phyloP scores from a whole-genome alignment of 2,329 filamentous ascomycete species.

The Diaporthe citriasiana region DNA sequence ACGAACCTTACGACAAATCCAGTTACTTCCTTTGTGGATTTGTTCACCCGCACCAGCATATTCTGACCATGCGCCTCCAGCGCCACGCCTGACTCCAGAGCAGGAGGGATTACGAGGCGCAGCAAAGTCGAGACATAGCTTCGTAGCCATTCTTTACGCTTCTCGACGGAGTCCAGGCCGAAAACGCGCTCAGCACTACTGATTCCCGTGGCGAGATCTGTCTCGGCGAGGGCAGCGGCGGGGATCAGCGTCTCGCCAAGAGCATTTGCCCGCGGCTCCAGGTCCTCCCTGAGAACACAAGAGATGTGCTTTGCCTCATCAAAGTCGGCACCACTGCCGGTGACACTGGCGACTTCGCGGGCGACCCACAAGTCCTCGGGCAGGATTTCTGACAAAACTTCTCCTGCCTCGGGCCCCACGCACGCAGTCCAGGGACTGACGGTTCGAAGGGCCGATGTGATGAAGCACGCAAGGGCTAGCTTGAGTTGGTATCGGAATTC shows the following conservation, averaged over 20 bases:
- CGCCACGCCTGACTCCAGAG: slow-evolving; percentile 13
- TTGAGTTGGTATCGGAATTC: slow-evolving; percentile 24
- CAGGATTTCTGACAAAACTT: slow-evolving; percentile 5
- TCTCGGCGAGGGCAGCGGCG: slow-evolving; percentile 17
- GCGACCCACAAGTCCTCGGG: slow-evolving; percentile 12
- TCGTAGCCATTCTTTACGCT: background rate
- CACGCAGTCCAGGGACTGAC: slow-evolving; percentile 19
- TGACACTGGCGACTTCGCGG: slow-evolving; percentile 27
- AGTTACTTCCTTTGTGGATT: slow-evolving; percentile 20
- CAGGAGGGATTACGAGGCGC: background rate
- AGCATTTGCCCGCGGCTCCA: slow-evolving; percentile 16
- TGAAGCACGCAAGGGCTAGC: slow-evolving; percentile 18
- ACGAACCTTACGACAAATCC: slow-evolving; percentile 26
- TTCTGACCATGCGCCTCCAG: slow-evolving; percentile 30
- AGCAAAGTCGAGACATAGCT: slow-evolving; percentile 15
- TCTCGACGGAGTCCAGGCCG: background rate
- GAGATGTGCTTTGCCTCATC: slow-evolving; percentile 26
- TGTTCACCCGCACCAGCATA: slow-evolving; percentile 25
- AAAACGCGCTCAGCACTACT: slow-evolving; percentile 22
- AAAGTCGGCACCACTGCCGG: slow-evolving; percentile 23
- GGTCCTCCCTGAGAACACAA: slow-evolving; percentile 17
- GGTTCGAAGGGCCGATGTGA: slow-evolving; percentile 21
- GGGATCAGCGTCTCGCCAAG: slow-evolving; percentile 16
- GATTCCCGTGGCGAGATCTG: background rate
- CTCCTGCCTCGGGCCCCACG: slow-evolving; percentile 19